These are phyloP conservation scores for Annulohypoxylon stygium DNA, from an alignment of 495 filamentous ascomycete species.

Conservation along the genomic window DNA sequence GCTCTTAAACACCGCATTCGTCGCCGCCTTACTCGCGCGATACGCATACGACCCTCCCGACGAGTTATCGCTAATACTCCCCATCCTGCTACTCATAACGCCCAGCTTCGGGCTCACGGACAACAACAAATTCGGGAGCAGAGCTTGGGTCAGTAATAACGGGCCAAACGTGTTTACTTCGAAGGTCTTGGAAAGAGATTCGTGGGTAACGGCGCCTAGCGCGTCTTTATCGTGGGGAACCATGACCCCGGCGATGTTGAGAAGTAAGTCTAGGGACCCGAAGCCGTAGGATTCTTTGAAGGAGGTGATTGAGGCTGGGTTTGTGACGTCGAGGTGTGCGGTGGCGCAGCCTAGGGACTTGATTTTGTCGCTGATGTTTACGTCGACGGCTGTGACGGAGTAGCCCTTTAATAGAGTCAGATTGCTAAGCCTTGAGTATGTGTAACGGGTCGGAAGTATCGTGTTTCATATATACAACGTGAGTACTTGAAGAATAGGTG, in stretches of 20 bases:
- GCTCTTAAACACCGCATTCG: slow-evolving; percentile 76
- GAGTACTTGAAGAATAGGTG: not conserved
- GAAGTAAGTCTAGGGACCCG: slow-evolving; percentile 13
- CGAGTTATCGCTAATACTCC: slow-evolving; percentile 75
- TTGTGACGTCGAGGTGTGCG: slow-evolving; percentile 19
- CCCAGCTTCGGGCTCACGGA: slow-evolving; percentile 56
- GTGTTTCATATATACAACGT: not conserved
- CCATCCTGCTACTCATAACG: slow-evolving; percentile 81
- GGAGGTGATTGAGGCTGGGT: slow-evolving; percentile 19
- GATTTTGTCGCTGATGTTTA: slow-evolving; percentile 13
- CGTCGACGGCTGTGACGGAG: slow-evolving; percentile 26
- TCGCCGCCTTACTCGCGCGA: slow-evolving; percentile 75
- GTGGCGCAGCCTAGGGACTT: slow-evolving; percentile 16
- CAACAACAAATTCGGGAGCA: slow-evolving; percentile 49
- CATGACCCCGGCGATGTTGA: slow-evolving; percentile 29
- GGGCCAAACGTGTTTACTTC: slow-evolving; percentile 78
- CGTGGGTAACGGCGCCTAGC: slow-evolving; percentile 42
- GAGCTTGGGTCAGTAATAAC: slow-evolving; percentile 64
- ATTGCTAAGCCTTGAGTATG: not conserved
- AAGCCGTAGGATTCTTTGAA: slow-evolving; percentile 5
- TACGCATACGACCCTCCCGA: slow-evolving; percentile 81
- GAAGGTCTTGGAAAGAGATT: slow-evolving; percentile 62
- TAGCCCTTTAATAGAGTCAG: slow-evolving; percentile 25
- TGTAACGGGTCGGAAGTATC: not conserved
- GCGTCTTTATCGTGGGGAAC: slow-evolving; percentile 59